Base-by-base conservation (phyloP, 108 stramenopile genomes). In the Stephanodiscus triporus region DNA sequence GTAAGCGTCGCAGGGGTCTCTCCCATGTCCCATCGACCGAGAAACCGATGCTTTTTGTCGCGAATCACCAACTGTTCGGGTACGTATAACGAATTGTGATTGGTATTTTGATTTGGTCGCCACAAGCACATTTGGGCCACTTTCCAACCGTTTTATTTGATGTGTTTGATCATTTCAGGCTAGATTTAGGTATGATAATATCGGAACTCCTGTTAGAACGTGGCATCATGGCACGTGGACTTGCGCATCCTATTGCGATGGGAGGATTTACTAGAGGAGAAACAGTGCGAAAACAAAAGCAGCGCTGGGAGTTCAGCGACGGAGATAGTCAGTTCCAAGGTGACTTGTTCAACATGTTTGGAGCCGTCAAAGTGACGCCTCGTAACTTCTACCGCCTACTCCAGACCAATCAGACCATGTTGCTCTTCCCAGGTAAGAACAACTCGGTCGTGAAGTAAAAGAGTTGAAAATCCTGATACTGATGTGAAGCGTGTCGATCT, bases 351-450 rank as follows among this genome's bases (percentile, higher is more conserved):
- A 73, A 83, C 45, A 77, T 76, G 55, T 97, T 95, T 76, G 97
- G 97, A 27, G 96, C 96, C 13, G 96, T 98, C 26, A 89, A 81
- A 75, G 97, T 98, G 30, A 84, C 92, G 4, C 97, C 97, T 14
- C 67, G 87, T 19, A 97, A 97, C 70, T 95, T 91, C 83, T 95
- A 92, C 57, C 82, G 88, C 40, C 84, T 98, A 9, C 72, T 98
- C 70, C 88, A 96, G 71, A 80, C 89, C 0, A 86, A 86, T 17
- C 93, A 96, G 75, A 83, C 87, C 42, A 88, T 79, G 6, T 66
- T 98, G 40, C 87, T 98, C 13, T 98, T 95, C 71, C 97, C 97
- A 24, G 43, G 43, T 45, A 45, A 45, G 43, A 45, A 45, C 3
- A 14, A 45, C 43, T 34, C 2, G 5, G 43, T 16, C 2, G 14